Conservation (phyloP, 352 stramenopile genomes). For the Pythium dissotocum region DNA sequence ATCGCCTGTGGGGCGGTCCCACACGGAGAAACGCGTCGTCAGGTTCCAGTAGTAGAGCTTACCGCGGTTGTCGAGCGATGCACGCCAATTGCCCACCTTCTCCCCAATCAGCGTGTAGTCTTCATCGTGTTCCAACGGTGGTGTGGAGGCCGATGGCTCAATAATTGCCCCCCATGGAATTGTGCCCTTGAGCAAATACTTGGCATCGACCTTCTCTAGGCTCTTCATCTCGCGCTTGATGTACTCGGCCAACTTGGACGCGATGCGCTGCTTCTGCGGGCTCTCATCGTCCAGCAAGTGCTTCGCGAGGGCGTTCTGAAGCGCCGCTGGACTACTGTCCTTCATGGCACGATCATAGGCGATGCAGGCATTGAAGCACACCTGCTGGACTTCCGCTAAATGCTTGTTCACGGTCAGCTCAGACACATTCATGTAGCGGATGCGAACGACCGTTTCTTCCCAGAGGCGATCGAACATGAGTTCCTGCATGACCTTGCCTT, state of each 20-base stretch:
- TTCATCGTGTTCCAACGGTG: slow-evolving; percentile 35
- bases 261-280: slow-evolving; percentile 51
- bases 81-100: slow-evolving; percentile 83
- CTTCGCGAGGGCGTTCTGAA: slow-evolving; percentile 68
- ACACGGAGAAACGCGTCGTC: slow-evolving; percentile 79
- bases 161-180: slow-evolving; percentile 69
- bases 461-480: slow-evolving; percentile 96
- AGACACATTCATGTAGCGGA: slow-evolving; percentile 91
- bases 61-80: slow-evolving; percentile 80
- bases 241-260: slow-evolving; percentile 62
- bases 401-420: slow-evolving; percentile 97
- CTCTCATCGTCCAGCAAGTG: slow-evolving; percentile 79
- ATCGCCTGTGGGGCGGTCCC: slow-evolving; percentile 65
- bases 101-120: slow-evolving; percentile 83
- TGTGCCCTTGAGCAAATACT: slow-evolving; percentile 70
- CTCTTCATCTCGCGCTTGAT: slow-evolving; percentile 83
- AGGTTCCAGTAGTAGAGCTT: slow-evolving; percentile 91
- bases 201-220: slow-evolving; percentile 71
- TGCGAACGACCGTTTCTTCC: slow-evolving; percentile 94
- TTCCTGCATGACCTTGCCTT: slow-evolving; percentile 91
- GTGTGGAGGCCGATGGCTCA: slow-evolving; percentile 5
- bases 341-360: slow-evolving; percentile 93
- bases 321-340: slow-evolving; percentile 39
- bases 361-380: slow-evolving; percentile 93
- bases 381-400: slow-evolving; percentile 94